These are phyloP conservation scores for Fusarium nurragi DNA, from an alignment of 2,329 filamentous ascomycete species.

Conservation along the genomic window DNA sequence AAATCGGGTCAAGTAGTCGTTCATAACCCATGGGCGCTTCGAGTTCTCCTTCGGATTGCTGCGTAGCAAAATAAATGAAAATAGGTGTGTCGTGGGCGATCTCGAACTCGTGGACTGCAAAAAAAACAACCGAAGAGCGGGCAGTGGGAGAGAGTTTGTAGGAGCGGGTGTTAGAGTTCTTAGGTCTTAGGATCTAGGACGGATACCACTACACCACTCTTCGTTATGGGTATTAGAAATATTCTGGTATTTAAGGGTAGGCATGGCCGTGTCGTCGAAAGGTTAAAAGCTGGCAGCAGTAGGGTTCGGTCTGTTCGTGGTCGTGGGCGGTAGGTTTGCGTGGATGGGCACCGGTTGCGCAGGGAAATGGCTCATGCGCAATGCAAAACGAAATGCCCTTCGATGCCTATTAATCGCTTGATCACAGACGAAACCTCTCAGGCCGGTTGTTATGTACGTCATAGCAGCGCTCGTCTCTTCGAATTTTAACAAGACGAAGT, in stretches of 20 bases:
- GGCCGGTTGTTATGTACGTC: background rate
- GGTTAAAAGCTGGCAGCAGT: background rate
- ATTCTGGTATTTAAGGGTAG: background rate
- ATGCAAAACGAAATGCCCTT: background rate
- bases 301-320: background rate
- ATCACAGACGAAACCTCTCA: background rate
- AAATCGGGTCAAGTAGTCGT: too few species aligned
- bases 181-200: background rate
- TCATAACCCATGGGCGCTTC: too few species aligned
- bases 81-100: background rate
- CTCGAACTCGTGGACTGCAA: background rate
- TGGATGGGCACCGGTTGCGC: too few species aligned
- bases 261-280: background rate
- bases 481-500: background rate
- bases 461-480: background rate
- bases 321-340: background rate
- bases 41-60: too few species aligned
- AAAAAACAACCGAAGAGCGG: background rate
- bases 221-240: background rate
- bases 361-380: background rate
- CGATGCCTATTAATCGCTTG: background rate
- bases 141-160: background rate
- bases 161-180: background rate
- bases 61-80: too few species aligned
- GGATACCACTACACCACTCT: conserved; percentile 5